phyloP scores from a whole-genome alignment of 1,139 yeast genomes.

The Saccharomyces pastorianus region DNA sequence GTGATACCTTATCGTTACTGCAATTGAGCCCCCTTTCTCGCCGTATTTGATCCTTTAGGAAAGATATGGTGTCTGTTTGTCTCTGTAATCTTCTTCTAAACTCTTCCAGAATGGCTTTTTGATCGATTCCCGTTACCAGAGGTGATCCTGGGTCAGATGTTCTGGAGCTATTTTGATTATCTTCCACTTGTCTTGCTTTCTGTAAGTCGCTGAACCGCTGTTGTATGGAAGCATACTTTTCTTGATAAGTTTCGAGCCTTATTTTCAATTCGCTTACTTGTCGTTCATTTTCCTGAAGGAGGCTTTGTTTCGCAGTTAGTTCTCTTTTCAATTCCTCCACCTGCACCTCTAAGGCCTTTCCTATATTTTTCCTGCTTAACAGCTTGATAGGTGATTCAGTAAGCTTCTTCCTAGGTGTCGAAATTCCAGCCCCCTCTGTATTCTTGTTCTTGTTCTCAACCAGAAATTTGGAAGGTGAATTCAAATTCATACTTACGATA shows the following conservation, averaged over 20 bases:
- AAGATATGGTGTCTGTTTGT: constrained; percentile 21
- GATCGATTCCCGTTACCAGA: constrained; percentile 7
- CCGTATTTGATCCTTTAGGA: constrained; percentile 13
- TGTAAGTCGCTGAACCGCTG: constrained; percentile 15
- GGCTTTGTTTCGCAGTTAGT: not conserved
- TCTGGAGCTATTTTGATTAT: not conserved
- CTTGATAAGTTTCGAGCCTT: not conserved
- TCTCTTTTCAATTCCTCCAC: constrained; percentile 2
- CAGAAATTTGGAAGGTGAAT: not conserved
- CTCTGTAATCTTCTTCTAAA: constrained; percentile 24
- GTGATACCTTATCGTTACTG: not conserved
- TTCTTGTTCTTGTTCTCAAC: not conserved
- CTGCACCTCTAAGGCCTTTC: constrained; percentile 1
- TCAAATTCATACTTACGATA: not conserved
- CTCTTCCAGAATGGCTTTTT: constrained; percentile 26
- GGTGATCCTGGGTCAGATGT: not conserved
- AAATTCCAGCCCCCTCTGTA: not conserved
- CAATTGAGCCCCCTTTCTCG: not conserved
- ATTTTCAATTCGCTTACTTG: not conserved
- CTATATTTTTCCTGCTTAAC: not conserved
- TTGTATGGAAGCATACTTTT: constrained; percentile 12
- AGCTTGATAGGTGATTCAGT: not conserved
- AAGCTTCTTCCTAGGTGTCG: not conserved
- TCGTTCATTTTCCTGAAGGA: constrained; percentile 2
- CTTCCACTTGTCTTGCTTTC: constrained; percentile 4